Conservation (phyloP, 768 basidiomycete species). For the Galerina sulciceps region DNA sequence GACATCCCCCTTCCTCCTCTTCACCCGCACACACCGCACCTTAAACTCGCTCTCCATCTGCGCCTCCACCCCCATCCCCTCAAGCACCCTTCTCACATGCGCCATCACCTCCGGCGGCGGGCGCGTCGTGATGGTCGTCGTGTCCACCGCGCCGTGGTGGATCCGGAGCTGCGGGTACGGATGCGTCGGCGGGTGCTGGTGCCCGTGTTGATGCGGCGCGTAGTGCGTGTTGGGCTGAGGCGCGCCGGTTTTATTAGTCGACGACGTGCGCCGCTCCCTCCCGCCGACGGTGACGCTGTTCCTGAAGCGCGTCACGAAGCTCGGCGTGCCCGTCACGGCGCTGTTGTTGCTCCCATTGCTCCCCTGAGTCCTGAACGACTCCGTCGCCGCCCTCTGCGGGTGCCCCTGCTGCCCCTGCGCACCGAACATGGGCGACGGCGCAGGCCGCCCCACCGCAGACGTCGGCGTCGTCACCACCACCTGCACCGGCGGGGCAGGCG, state of each 20-base stretch:
- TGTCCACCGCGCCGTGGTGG: conserved; percentile 93
- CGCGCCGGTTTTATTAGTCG: not conserved
- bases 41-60: conserved; percentile 90
- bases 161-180: conserved; percentile 61
- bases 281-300: conserved; percentile 53
- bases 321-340: conserved; percentile 30
- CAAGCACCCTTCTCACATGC: conserved; percentile 79
- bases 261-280: conserved; percentile 18
- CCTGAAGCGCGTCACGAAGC: conserved; percentile 51
- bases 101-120: conserved; percentile 87
- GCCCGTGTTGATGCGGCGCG: not conserved
- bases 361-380: conserved; percentile 21
- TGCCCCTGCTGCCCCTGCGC: conserved; percentile 25
- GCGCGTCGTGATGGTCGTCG: conserved; percentile 83
- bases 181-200: conserved; percentile 1
- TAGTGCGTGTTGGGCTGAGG: not conserved
- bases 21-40: conserved; percentile 81
- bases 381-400: conserved; percentile 48
- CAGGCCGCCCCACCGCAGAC: conserved; percentile 40
- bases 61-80: conserved; percentile 90
- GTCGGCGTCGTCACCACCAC: conserved; percentile 45
- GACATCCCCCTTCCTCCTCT: conserved; percentile 62
- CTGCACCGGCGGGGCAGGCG: conserved; percentile 34
- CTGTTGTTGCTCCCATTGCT: too few relatives aligned
- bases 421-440: conserved; percentile 24